These are phyloP conservation scores for Cryptococcus amylolentus DNA, from an alignment of 1,284 basidiomycete species.

Conservation along the genomic window DNA sequence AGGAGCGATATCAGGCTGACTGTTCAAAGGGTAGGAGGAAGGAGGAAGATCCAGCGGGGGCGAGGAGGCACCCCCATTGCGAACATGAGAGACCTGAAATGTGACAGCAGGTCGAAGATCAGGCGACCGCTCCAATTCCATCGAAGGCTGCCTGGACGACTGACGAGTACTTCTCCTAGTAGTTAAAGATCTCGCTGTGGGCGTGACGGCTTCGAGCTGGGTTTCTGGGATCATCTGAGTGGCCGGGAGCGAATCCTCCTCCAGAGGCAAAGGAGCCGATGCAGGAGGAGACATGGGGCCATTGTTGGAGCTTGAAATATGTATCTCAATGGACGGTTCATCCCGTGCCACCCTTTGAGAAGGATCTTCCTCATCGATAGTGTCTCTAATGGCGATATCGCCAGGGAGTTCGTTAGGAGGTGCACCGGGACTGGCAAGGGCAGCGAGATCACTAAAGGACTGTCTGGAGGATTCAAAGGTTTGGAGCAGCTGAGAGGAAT, in stretches of 20 bases:
- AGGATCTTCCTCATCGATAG: conserved; percentile 20
- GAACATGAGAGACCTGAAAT: not conserved
- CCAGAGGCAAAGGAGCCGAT: not conserved
- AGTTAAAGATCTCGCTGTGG: not conserved
- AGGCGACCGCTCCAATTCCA: not conserved
- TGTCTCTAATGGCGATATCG: conserved; percentile 16
- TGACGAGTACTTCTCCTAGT: conserved; percentile 7
- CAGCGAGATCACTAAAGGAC: conserved; percentile 15
- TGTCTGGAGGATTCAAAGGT: conserved; percentile 2
- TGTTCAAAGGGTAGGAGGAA: not conserved
- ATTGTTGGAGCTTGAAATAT: conserved; percentile 10
- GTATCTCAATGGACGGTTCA: not conserved
- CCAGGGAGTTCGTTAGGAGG: conserved; percentile 11
- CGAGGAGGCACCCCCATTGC: not conserved
- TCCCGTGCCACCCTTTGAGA: not conserved
- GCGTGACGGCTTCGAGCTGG: not conserved
- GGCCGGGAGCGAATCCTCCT: conserved; percentile 7
- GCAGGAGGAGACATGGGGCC: conserved; percentile 16
- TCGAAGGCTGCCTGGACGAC: not conserved
- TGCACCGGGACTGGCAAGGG: conserved; percentile 8
- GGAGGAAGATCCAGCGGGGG: not conserved
- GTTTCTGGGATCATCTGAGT: conserved; percentile 4
- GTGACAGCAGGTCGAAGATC: not conserved
- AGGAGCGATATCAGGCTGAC: not conserved
- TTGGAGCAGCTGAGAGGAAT: not conserved